These are phyloP conservation scores for Flagelloscypha sp. DNA, from an alignment of 768 basidiomycete species.

Conservation along the genomic window DNA sequence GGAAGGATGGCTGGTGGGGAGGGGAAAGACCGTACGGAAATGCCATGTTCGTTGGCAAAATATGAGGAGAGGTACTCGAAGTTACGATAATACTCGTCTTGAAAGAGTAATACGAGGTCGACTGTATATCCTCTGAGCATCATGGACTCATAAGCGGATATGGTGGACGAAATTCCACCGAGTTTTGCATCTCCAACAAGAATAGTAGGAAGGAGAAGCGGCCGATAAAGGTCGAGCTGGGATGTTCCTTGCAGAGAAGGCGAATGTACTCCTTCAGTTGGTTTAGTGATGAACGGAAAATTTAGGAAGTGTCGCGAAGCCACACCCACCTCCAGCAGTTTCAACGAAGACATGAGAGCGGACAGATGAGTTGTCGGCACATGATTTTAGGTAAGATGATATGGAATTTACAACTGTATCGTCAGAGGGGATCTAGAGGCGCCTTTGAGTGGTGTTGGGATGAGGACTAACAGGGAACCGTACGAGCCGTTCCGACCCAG, in stretches of 20 bases:
- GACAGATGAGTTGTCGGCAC: conserved; percentile 27
- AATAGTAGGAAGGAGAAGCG: conserved; percentile 80
- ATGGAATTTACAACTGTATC: conserved; percentile 58
- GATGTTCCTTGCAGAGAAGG: conserved; percentile 77
- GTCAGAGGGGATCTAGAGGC: conserved; percentile 50
- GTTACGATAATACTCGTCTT: conserved; percentile 82
- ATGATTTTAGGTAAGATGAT: conserved; percentile 48
- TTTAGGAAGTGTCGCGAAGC: conserved; percentile 4
- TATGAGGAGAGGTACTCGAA: conserved; percentile 73
- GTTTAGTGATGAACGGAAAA: conserved; percentile 5
- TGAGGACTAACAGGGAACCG: conserved; percentile 17
- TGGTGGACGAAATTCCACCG: conserved; percentile 90
- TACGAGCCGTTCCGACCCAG: conserved; percentile 21
- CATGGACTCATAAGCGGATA: conserved; percentile 89
- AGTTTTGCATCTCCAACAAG: conserved; percentile 84
- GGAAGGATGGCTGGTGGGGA: conserved; percentile 48
- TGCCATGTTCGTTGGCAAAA: conserved; percentile 66
- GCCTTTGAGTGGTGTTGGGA: conserved; percentile 14
- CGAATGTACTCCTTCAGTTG: conserved; percentile 73
- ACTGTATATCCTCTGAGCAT: conserved; percentile 84
- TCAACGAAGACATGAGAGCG: conserved; percentile 73
- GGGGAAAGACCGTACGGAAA: conserved; percentile 45
- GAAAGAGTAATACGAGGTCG: conserved; percentile 77
- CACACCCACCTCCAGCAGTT: conserved; percentile 83
- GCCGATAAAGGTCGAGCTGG: conserved; percentile 80